phyloP scores from a whole-genome alignment of 805 yeast species.

The Limtongia smithiae region DNA sequence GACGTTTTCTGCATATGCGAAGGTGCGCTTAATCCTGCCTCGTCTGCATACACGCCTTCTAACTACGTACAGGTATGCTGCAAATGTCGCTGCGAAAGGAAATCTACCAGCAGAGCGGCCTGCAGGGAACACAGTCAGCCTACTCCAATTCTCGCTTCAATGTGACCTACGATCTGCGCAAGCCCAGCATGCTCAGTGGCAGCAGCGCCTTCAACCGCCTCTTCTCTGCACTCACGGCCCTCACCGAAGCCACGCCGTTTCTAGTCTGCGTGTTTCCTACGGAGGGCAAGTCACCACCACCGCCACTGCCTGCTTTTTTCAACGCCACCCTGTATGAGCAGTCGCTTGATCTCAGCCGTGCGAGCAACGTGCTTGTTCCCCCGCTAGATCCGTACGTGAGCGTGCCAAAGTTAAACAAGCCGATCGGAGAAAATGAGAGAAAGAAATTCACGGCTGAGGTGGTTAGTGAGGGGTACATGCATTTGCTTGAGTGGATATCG shows the following conservation, averaged over 20 bases:
- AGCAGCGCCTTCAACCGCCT: conserved; percentile 20
- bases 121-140: conserved; percentile 18
- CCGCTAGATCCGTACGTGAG: conserved; percentile 7
- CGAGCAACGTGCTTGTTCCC: conserved; percentile 10
- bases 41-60: background rate
- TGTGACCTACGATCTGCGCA: conserved; percentile 19
- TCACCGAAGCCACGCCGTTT: conserved; percentile 11
- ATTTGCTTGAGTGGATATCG: conserved; percentile 22
- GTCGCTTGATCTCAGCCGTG: background rate
- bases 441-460: conserved; percentile 6
- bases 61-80: conserved; percentile 7
- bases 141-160: conserved; percentile 12
- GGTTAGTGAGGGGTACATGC: conserved; percentile 9
- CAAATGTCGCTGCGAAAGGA: conserved; percentile 17
- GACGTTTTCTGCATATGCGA: conserved; percentile 25
- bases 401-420: background rate
- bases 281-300: background rate
- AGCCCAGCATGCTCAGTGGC: conserved; percentile 18
- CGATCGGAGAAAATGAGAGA: background rate
- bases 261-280: conserved; percentile 13
- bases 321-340: conserved; percentile 13
- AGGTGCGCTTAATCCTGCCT: conserved; percentile 7
- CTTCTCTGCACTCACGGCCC: conserved; percentile 4
- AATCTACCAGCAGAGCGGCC: conserved; percentile 18
- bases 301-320: conserved; percentile 13